Percentiles rank a stretch among this genome's conserved stretches.
Evolutionary conservation across 2,329 filamentous ascomycete genomes (phyloP).

Genomic region (Fusarium poae): DNA sequence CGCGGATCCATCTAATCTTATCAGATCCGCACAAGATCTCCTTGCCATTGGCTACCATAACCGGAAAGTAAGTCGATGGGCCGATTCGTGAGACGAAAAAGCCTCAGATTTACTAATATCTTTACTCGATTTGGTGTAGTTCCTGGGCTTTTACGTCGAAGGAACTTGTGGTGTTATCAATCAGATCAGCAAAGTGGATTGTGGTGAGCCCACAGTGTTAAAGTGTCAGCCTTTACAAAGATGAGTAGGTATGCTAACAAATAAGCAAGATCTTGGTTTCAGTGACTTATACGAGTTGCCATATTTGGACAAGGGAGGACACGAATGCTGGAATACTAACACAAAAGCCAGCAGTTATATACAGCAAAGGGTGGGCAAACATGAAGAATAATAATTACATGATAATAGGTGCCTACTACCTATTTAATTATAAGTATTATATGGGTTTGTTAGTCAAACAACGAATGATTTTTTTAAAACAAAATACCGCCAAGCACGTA

Average conservation of each 20-base stretch:
- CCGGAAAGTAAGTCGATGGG: not conserved
- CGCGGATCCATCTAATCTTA: slow-evolving; percentile 46
- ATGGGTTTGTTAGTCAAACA: not conserved
- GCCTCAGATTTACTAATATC: not conserved
- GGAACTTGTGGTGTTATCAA: not conserved
- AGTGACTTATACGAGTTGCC: not conserved
- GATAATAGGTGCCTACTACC: not conserved
- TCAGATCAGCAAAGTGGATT: not conserved
- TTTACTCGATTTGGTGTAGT: not conserved
- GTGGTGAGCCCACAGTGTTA: too few species aligned
- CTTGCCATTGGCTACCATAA: not conserved
- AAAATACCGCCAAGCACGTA: not conserved
- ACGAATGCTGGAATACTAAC: not conserved
- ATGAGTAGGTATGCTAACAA: too few species aligned
- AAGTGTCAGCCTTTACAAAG: too few species aligned
- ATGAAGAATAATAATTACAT: not conserved
- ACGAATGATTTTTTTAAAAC: not conserved
- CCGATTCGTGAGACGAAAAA: slow-evolving; percentile 8
- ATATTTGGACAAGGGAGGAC: not conserved
- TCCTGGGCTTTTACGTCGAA: not conserved
- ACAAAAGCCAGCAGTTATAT: not conserved
- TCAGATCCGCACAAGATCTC: slow-evolving; percentile 32
- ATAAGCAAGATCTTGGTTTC: not conserved
- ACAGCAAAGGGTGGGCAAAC: not conserved
- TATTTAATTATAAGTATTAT: not conserved